Base-by-base conservation (phyloP, 257 asterid genomes). In the Ophiorrhiza pumila region DNA sequence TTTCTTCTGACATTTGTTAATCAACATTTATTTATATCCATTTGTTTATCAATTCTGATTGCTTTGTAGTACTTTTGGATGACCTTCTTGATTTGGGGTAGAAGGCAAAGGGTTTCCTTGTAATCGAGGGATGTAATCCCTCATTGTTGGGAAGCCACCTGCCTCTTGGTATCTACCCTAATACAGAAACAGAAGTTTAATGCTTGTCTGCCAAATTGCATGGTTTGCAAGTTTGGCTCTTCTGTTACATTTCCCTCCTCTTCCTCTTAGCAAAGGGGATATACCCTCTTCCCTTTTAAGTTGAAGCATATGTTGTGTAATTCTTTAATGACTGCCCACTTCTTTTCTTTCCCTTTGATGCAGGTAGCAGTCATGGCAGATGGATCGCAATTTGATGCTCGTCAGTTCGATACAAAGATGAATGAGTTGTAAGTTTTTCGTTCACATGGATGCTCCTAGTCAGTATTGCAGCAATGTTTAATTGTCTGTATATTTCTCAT, bases 321-420 rank as follows among this genome's bases (percentile, higher is more conserved):
- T 27, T 55, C 4, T 58, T 22, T n/a, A 23, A 0, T 58, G 31
- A 22, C 25, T 63, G 0, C 13, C 65, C 13, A 34, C n/a, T 61
- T 61, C 0, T 61, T 45, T 63, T 27, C 5, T 13, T 32, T 49
- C 23, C 37, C 17, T 46, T 14, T 55, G 6, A 22, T 37, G 4
- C 49, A 20, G 31, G 75, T n/a, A 81, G 68, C 85, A 88, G 90
- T 69, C 69, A 90, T 92, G 96, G 90, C 90, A 83, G 91, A 88
- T 78, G 96, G 91, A 74, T 76, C 91, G 0, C 91, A 87, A 45
- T 90, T 87, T 77, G 96, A 90, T 84, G 71, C 87, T 39, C 84
- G 80, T 42, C 92, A 90, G 72, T 90, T 9, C 45, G 95, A 90
- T 64, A 58, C 91, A 0, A 87, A 77, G 86, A 89, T 92, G 96